A percentile compares a stretch with the other conserved stretches of the same genome.
phyloP scores from a whole-genome alignment of 345 rosid genomes.

The Rhodamnia argentea region DNA sequence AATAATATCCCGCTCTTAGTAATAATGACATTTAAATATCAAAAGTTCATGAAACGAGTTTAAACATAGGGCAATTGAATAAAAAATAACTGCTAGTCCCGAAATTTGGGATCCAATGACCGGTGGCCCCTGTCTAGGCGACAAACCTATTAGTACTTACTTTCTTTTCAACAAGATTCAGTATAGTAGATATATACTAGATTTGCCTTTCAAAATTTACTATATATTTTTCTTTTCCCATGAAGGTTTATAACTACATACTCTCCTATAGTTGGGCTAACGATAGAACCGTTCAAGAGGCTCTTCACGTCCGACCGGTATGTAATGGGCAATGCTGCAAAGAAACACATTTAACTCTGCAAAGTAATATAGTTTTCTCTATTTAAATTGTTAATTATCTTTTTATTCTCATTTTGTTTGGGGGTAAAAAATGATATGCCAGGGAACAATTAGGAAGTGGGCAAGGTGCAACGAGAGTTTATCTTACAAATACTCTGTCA shows the following conservation, averaged over 20 bases:
- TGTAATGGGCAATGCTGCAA: not conserved
- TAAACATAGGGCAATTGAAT: not conserved
- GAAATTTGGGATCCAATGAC: not conserved
- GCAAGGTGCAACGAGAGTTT: not conserved
- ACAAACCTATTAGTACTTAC: not conserved
- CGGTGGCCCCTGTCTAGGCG: too few relatives aligned
- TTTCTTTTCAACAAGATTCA: not conserved
- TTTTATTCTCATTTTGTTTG: not conserved
- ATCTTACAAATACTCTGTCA: not conserved
- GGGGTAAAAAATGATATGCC: not conserved
- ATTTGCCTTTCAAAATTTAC: not conserved
- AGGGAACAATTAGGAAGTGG: not conserved
- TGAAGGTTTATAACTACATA: not conserved
- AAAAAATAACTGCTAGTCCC: not conserved
- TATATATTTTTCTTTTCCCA: not conserved
- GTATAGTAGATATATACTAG: not conserved
- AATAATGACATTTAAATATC: not conserved
- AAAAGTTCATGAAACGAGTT: not conserved
- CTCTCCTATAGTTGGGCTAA: constrained; percentile 13
- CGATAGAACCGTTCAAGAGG: constrained; percentile 14
- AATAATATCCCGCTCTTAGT: not conserved
- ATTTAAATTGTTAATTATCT: not conserved
- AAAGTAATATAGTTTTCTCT: not conserved
- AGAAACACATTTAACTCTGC: not conserved
- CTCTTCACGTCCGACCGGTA: constrained; percentile 22